phyloP scores from a whole-genome alignment of 306 rosid genomes.

The Ceratonia siliqua region DNA sequence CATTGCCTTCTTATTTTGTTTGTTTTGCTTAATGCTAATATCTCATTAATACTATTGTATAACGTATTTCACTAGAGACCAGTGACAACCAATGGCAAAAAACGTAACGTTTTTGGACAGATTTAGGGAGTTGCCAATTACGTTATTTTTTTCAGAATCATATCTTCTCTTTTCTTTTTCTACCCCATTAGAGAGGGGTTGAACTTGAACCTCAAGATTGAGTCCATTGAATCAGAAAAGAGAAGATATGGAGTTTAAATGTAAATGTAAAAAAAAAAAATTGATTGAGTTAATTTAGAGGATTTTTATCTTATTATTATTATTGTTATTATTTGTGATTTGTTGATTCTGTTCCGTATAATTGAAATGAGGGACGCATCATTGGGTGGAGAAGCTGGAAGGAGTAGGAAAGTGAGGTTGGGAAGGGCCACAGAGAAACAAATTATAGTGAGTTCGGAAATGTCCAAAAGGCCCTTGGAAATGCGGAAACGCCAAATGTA shows the following conservation, averaged over 20 bases:
- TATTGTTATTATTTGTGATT: neutral
- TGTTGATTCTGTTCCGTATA: neutral
- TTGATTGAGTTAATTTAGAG: neutral
- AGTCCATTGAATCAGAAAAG: slow-evolving; percentile 1
- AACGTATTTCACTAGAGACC: neutral
- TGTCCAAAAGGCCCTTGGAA: slow-evolving; percentile 34
- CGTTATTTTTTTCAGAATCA: neutral
- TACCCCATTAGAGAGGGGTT: neutral
- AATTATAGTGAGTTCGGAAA: neutral
- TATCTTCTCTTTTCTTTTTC: neutral
- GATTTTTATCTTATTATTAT: neutral
- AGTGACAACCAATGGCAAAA: neutral
- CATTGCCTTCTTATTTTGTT: no score
- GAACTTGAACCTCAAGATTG: neutral
- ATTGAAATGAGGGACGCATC: neutral
- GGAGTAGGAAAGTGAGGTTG: neutral
- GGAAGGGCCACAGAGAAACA: neutral
- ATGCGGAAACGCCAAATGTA: neutral
- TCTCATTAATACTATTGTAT: neutral
- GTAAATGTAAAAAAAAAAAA: no score
- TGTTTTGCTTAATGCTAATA: neutral
- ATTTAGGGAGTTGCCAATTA: neutral
- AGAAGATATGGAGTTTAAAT: no score
- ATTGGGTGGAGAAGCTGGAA: neutral
- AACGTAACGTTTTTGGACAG: slow-evolving; percentile 5